Conservation (phyloP, 495 filamentous ascomycete species). For the Penicillium antarcticum region DNA sequence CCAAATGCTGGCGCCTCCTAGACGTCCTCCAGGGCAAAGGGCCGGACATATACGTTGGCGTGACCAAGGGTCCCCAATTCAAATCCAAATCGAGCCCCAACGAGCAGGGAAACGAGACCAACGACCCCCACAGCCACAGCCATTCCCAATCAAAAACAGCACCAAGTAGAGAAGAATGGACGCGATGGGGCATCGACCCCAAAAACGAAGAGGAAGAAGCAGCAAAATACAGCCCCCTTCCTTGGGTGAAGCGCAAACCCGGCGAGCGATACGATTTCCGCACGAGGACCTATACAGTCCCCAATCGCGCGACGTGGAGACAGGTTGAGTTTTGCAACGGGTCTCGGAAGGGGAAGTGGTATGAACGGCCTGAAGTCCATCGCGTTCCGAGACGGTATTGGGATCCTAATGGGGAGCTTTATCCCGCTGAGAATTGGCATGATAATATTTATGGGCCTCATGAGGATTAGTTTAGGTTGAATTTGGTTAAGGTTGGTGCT, state of each 20-base stretch:
- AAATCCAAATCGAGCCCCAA: background rate
- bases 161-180: conserved; percentile 16
- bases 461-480: conserved; percentile 9
- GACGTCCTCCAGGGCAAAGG: conserved; percentile 40
- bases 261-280: conserved; percentile 30
- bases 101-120: no score
- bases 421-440: conserved; percentile 25
- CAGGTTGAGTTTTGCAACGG: conserved; percentile 26
- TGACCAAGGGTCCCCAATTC: conserved; percentile 5
- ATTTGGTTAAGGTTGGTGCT: no score
- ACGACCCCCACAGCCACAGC: no score
- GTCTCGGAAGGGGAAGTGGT: background rate
- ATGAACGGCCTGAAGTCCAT: conserved; percentile 14
- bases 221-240: conserved; percentile 4
- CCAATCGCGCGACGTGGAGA: conserved; percentile 30
- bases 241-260: conserved; percentile 10
- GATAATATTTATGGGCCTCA: conserved; percentile 22
- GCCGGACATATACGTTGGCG: conserved; percentile 42
- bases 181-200: conserved; percentile 16
- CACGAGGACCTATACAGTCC: conserved; percentile 25
- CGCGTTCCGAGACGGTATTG: conserved; percentile 23
- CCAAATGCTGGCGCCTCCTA: conserved; percentile 29
- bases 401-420: conserved; percentile 26
- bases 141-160: background rate
- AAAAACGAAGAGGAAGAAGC: conserved; percentile 2